A percentile compares a stretch with the other conserved stretches of the same genome.
Evolutionary conservation across 1,139 yeast species (phyloP).

Genomic region (Torulaspora globosa): DNA sequence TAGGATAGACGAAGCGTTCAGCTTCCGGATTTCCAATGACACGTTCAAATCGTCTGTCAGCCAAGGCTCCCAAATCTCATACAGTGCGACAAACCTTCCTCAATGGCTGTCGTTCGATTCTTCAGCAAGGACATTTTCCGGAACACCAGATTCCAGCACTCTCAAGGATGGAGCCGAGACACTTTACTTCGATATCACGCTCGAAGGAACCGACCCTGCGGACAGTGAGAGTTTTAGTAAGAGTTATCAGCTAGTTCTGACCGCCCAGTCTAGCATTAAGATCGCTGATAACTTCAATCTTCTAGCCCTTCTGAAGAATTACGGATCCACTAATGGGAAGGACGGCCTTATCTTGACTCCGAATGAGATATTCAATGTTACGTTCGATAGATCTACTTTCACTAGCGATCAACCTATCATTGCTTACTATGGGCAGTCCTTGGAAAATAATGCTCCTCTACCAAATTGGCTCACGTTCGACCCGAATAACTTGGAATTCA

Average conservation of each 20-base stretch:
- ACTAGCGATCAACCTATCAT: slow-evolving; percentile 41
- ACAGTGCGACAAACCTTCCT: slow-evolving; percentile 60
- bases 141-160: slow-evolving; percentile 56
- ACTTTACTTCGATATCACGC: slow-evolving; percentile 39
- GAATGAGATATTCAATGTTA: slow-evolving; percentile 57
- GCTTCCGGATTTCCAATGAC: slow-evolving; percentile 65
- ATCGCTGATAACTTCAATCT: slow-evolving; percentile 40
- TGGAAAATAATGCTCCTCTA: slow-evolving; percentile 69
- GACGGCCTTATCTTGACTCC: slow-evolving; percentile 73
- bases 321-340: slow-evolving; percentile 67
- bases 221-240: slow-evolving; percentile 44
- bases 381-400: slow-evolving; percentile 60
- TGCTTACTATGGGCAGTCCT: slow-evolving; percentile 80
- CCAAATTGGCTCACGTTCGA: slow-evolving; percentile 87
- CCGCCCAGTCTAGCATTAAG: slow-evolving; percentile 50
- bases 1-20: slow-evolving; percentile 56
- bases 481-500: slow-evolving; percentile 57
- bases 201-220: slow-evolving; percentile 62
- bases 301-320: slow-evolving; percentile 48
- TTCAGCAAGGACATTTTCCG: slow-evolving; percentile 56
- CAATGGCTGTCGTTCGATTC: slow-evolving; percentile 74
- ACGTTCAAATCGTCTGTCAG: slow-evolving; percentile 57
- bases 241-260: slow-evolving; percentile 56
- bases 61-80: slow-evolving; percentile 44
- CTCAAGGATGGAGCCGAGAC: slow-evolving; percentile 42